These are phyloP conservation scores for Ascosphaera apis DNA, from an alignment of 2,329 filamentous ascomycete species.

Conservation along the genomic window DNA sequence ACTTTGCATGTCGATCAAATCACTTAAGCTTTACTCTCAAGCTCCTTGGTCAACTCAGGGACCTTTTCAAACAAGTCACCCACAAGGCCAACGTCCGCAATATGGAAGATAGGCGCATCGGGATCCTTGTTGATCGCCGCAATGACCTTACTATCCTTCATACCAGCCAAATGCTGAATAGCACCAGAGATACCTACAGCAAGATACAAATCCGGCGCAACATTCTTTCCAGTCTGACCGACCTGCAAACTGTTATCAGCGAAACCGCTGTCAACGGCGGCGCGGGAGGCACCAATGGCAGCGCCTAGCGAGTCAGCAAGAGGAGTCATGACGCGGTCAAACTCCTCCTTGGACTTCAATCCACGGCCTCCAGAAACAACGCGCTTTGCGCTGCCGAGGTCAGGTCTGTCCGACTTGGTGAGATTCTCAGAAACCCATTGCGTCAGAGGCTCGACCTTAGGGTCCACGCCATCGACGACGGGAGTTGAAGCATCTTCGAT, in stretches of 20 bases:
- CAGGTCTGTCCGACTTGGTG: slow-evolving; percentile 78
- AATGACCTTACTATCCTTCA: slow-evolving; percentile 99
- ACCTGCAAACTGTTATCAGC: slow-evolving; percentile 97
- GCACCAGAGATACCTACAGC: slow-evolving; percentile 91
- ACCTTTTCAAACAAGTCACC: slow-evolving; percentile 92
- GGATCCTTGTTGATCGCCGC: slow-evolving; percentile 95
- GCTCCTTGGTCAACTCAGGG: slow-evolving; percentile 85
- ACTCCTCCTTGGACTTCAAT: slow-evolving; percentile 94
- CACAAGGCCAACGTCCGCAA: slow-evolving; percentile 86
- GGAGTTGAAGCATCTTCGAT: slow-evolving; percentile 49
- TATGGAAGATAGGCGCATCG: slow-evolving; percentile 94
- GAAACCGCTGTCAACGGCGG: slow-evolving; percentile 90
- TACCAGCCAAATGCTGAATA: slow-evolving; percentile 93
- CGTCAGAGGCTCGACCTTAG: slow-evolving; percentile 46
- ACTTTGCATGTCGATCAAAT: not conserved
- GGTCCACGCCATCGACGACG: slow-evolving; percentile 62
- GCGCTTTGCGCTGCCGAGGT: slow-evolving; percentile 66
- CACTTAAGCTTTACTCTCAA: slow-evolving; percentile 31
- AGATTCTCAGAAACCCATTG: slow-evolving; percentile 93
- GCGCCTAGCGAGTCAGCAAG: slow-evolving; percentile 81
- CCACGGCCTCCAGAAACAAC: slow-evolving; percentile 89
- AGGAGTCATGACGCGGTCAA: slow-evolving; percentile 77
- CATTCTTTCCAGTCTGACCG: slow-evolving; percentile 95
- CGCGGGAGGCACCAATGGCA: slow-evolving; percentile 85
- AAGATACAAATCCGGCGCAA: slow-evolving; percentile 85